Evolutionary conservation across 2,329 filamentous ascomycete species (phyloP).

Genomic region (Lomentospora prolificans): DNA sequence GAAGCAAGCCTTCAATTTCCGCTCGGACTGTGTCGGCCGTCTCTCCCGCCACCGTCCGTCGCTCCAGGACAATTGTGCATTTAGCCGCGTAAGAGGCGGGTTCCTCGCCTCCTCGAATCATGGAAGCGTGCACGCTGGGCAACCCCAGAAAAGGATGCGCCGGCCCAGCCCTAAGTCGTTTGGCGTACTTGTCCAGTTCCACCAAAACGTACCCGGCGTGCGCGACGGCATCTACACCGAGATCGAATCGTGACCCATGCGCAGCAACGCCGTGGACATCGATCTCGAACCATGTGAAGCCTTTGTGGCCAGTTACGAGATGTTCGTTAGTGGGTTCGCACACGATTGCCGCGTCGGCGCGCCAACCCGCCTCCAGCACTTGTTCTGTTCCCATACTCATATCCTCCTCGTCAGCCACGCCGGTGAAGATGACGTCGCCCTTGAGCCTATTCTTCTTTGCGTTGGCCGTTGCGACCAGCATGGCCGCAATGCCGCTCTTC

Average conservation of each 20-base stretch:
- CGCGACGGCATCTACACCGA: constrained; percentile 39
- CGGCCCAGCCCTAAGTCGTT: constrained; percentile 19
- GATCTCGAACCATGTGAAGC: constrained; percentile 36
- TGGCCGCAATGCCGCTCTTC: constrained; percentile 40
- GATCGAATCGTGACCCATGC: constrained; percentile 31
- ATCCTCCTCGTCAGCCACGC: constrained; percentile 44
- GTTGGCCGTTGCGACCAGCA: constrained; percentile 29
- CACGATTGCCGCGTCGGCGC: constrained; percentile 40
- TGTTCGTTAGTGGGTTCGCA: constrained; percentile 34
- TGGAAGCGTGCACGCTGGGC: constrained; percentile 34
- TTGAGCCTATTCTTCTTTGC: constrained; percentile 26
- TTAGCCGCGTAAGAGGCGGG: constrained; percentile 38
- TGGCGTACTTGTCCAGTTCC: constrained; percentile 31
- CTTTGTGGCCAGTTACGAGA: constrained; percentile 37
- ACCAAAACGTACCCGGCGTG: constrained; percentile 36
- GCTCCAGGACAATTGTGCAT: constrained; percentile 38
- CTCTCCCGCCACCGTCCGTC: constrained; percentile 36
- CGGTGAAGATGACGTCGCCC: constrained; percentile 42
- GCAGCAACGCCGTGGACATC: constrained; percentile 29
- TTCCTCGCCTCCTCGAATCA: constrained; percentile 41
- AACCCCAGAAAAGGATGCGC: constrained; percentile 24
- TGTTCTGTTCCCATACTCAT: constrained; percentile 40
- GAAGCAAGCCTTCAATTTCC: constrained; percentile 28
- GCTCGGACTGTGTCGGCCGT: constrained; percentile 23
- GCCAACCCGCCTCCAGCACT: constrained; percentile 40